Conservation (phyloP, 768 basidiomycete genomes). For the Tulasnella sp. region DNA sequence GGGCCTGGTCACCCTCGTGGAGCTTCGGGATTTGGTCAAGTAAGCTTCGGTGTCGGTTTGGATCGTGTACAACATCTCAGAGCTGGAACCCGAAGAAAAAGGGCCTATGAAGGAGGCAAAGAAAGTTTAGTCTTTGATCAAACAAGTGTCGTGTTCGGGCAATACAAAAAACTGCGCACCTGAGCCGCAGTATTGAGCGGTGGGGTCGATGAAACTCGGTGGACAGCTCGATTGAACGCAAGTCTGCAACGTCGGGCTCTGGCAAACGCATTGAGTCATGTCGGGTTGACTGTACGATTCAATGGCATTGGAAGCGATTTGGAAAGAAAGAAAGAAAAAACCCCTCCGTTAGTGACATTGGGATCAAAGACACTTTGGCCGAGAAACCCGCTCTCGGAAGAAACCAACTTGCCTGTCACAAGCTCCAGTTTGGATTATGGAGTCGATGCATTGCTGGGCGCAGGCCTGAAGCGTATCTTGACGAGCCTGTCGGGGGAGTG, state of each 20-base stretch:
- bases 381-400: not conserved
- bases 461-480: not conserved
- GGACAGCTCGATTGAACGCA: not conserved
- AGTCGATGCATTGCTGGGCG: not conserved
- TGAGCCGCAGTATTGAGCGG: not conserved
- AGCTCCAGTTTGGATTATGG: not conserved
- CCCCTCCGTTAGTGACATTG: not conserved
- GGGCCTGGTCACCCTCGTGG: not conserved
- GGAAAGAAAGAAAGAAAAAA: not conserved
- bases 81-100: not conserved
- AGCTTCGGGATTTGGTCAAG: not conserved
- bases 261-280: not conserved
- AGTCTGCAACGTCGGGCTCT: not conserved
- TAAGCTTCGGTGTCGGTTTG: not conserved
- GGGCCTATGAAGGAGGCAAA: not conserved
- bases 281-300: not conserved
- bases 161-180: not conserved
- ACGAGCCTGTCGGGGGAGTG: not conserved
- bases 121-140: not conserved
- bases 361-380: not conserved
- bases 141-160: not conserved
- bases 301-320: not conserved
- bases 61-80: not conserved
- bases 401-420: not conserved
- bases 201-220: not conserved